A percentile compares a stretch with the other conserved stretches of the same genome.
phyloP scores from a whole-genome alignment of 345 rosid species.

The Brassica cretica region DNA sequence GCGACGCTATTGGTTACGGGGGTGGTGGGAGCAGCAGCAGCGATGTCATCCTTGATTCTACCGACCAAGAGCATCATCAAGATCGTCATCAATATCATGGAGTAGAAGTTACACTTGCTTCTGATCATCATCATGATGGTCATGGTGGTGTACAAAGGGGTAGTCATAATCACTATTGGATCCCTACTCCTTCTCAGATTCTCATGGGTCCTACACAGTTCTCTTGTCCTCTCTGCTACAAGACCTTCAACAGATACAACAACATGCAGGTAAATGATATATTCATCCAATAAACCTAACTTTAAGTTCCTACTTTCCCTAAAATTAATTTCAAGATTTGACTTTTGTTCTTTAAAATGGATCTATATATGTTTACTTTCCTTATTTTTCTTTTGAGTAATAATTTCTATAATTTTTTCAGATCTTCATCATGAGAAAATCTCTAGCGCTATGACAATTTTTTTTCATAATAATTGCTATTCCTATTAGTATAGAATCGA shows the following conservation, averaged over 20 bases:
- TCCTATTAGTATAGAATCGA: slow-evolving; percentile 3
- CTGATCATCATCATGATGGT: slow-evolving; percentile 31
- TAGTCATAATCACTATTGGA: slow-evolving; percentile 89
- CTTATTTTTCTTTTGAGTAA: not conserved
- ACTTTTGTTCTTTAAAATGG: slow-evolving; percentile 20
- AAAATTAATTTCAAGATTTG: slow-evolving; percentile 18
- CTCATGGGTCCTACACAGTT: slow-evolving; percentile 97
- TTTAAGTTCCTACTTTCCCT: slow-evolving; percentile 12
- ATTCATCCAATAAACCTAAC: slow-evolving; percentile 24
- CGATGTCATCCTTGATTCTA: slow-evolving; percentile 28
- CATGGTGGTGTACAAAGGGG: slow-evolving; percentile 51
- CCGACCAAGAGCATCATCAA: slow-evolving; percentile 28
- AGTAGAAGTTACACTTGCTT: slow-evolving; percentile 45
- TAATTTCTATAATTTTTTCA: not conserved
- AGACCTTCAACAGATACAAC: slow-evolving; percentile 99
- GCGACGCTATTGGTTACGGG: slow-evolving; percentile 29
- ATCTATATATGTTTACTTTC: not conserved
- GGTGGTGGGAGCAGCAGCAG: slow-evolving; percentile 38
- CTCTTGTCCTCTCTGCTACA: slow-evolving; percentile 97
- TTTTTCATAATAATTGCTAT: slow-evolving; percentile 8
- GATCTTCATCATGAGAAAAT: slow-evolving; percentile 30
- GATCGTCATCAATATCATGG: slow-evolving; percentile 45
- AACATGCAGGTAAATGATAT: slow-evolving; percentile 89
- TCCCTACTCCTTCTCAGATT: slow-evolving; percentile 98
- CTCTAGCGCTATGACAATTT: slow-evolving; percentile 12